Base-by-base conservation (phyloP, 1,284 basidiomycete genomes). In the Gomphus bonarii region DNA sequence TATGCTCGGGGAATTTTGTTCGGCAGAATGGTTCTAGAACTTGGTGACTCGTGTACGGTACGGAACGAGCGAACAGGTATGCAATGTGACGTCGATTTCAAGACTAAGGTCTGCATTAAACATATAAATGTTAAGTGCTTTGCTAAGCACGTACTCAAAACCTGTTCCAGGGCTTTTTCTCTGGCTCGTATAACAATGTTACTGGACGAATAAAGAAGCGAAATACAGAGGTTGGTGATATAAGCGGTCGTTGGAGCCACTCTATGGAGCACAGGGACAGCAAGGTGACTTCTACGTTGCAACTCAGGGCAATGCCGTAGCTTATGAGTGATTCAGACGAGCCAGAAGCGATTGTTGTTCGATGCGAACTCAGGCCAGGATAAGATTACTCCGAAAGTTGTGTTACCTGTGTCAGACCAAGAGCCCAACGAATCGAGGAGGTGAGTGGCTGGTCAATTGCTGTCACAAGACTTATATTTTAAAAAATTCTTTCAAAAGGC, bases 1-100 rank as follows among this genome's bases (percentile, higher is more conserved):
- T 98, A 97, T 68, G 95, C 95, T 20, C 82, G 95, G 47, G 95
- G 97, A 1, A 99, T 99, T 65, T 73, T 98, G 47, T 98, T 97
- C 68, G 97, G 95, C 16, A 95, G 94, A 77, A 97, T 99, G 94
- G 86, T 98, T 18, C 77, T 97, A 52, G 95, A 99, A 73, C 78
- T 99, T 14, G 95, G 95, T 9, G 95, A 99, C 71, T 81, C 82
- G 31, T 92, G 91, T 65, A 80, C 76, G n/a, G 90, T 94, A 57
- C 81, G 82, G 71, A 95, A 94, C 72, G 85, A 88, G 61, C 81
- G 81, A 64, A 85, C 83, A 51, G 83, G 84, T 31, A 72, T 93
- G 61, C 74, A 70, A 48, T 90, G 88, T 61, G 93, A 97, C 67
- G 75, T 99, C 43, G 94, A 97, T 64, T 99, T 99, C 77, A 99